These are phyloP conservation scores for Monosporozyma aerobia DNA, from an alignment of 805 yeast genomes.

Conservation along the genomic window DNA sequence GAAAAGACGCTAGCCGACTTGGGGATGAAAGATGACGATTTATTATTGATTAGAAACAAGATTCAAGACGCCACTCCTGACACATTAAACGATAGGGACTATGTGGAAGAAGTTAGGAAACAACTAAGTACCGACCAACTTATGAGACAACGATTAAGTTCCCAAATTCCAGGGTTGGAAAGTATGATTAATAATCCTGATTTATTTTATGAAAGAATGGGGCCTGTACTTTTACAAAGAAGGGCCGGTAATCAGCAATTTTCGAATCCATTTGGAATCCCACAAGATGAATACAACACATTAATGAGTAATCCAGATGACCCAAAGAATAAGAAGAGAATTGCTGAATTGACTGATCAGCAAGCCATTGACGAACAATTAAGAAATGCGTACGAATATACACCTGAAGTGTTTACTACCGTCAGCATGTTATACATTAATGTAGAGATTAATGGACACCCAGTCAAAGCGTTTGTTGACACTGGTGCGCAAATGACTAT, in stretches of 20 bases:
- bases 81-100: constrained; percentile 14
- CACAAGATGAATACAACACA: constrained; percentile 39
- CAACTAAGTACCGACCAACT: constrained; percentile 37
- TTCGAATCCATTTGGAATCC: constrained; percentile 28
- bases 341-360: constrained; percentile 58
- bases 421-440: constrained; percentile 80
- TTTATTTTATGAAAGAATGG: constrained; percentile 37
- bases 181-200: constrained; percentile 39
- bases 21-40: constrained; percentile 49
- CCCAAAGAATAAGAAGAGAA: constrained; percentile 56
- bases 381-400: constrained; percentile 69
- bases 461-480: constrained; percentile 89
- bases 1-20: constrained; percentile 36
- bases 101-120: constrained; percentile 42
- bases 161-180: constrained; percentile 40
- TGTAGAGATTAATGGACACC: constrained; percentile 67
- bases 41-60: constrained; percentile 37
- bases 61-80: constrained; percentile 1
- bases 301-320: constrained; percentile 59
- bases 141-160: constrained; percentile 30
- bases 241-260: constrained; percentile 8
- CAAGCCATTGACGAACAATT: constrained; percentile 73
- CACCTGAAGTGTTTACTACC: constrained; percentile 81
- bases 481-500: constrained; percentile 93
- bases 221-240: constrained; percentile 30